Base-by-base conservation (phyloP, 345 rosid species). In the Conringia planisiliqua region DNA sequence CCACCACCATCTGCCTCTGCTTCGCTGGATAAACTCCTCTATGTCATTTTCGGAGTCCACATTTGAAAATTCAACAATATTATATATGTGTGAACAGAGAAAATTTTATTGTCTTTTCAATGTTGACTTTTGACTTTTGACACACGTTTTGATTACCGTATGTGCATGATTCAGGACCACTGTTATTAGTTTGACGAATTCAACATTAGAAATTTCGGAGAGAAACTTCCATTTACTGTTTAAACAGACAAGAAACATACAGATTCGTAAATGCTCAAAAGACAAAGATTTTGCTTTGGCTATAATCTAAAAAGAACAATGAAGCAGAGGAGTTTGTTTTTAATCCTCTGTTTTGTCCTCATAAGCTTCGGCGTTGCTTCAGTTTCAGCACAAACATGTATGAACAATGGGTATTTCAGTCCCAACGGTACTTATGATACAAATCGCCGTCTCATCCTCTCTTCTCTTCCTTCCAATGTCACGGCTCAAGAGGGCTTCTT, bases 381-480 rank as follows among this genome's bases (percentile, higher is more conserved):
- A 11, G 52, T 38, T 12, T 56, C 60, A 32, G 73, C 79, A 43
- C 68, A 63, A 35, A 43, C 13, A 44, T 73, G 71, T 3, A 13
- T 10, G 38, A 5, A 43, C 38, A 16, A 22, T 4, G 77, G 81
- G 9, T 40, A 74, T 51, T 81, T 81, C 78, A 74, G 36, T 5
- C 9, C 46, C 1, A 74, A 79, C 32, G 33, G 71, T 14, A 17
- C 54, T 0, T 83, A 68, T 29, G 75, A 56, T 3, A n/a, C 10
- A 4, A 83, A 74, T 59, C 85, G 62, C 4, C 58, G 22, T 0
- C 64, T 55, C 12, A 40, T 56, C 51, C 69, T 71, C 46, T 64
- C 77, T 39, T 79, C 47, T 50, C 78, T 79, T 2, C 54, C 78
- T 44, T 52, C 71, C 16, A 70, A 62, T 16, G 81, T 67, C 35